Evolutionary conservation across 352 stramenopile species (phyloP).

Genomic region (Aphanomyces stellatus): DNA sequence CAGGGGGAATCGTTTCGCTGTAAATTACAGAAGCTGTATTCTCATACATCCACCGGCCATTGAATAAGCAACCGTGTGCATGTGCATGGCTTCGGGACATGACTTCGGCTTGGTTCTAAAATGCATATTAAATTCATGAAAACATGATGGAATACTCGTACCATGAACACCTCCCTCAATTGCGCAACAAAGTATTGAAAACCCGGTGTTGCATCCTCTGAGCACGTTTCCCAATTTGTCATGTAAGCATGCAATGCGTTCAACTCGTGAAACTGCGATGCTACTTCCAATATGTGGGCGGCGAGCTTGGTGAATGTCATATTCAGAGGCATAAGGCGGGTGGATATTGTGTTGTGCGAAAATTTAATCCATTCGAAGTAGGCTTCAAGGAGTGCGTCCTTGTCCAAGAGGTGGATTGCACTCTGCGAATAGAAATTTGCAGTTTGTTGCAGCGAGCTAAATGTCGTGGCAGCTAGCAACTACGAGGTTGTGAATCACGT

Average conservation of each 20-base stretch:
- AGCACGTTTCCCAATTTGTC: background rate
- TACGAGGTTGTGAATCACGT: background rate
- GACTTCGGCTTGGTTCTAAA: background rate
- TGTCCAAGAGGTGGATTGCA: background rate
- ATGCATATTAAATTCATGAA: background rate
- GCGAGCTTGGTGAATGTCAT: background rate
- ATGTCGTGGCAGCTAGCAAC: background rate
- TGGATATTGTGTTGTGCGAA: background rate
- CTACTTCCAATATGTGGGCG: background rate
- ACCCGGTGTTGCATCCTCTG: background rate
- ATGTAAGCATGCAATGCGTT: background rate
- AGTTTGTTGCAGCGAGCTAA: background rate
- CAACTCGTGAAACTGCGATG: background rate
- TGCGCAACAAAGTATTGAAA: constrained; percentile 20
- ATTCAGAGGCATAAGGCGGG: background rate
- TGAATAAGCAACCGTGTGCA: too few relatives aligned
- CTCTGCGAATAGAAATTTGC: background rate
- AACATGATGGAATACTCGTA: background rate
- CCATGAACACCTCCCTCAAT: constrained; percentile 17
- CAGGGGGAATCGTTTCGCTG: background rate
- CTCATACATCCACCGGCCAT: constrained; percentile 2
- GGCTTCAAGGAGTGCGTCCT: background rate
- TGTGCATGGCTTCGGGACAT: constrained; percentile 18
- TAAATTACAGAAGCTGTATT: background rate
- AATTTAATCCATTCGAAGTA: constrained; percentile 8